Percentiles rank a stretch among this genome's conserved stretches.
Conservation (phyloP, 257 asterid species). For the Fraxinus anomala region DNA sequence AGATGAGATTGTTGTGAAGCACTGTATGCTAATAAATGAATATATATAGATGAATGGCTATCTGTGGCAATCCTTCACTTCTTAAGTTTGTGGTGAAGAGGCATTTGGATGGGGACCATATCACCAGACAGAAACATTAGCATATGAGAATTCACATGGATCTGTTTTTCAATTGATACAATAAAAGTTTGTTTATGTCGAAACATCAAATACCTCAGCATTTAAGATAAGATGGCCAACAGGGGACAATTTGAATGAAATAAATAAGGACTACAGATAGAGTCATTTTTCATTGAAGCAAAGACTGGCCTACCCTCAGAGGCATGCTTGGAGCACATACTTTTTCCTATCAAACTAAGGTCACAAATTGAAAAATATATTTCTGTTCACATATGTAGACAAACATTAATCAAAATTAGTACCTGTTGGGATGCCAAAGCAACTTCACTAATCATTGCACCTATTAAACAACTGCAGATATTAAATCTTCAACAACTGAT, state of each 20-base stretch:
- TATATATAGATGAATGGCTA: not conserved
- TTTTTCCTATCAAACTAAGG: not conserved
- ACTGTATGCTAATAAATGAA: not conserved
- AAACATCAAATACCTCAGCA: not conserved
- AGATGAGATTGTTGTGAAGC: not conserved
- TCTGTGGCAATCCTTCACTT: not conserved
- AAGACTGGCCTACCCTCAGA: not conserved
- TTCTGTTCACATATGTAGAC: not conserved
- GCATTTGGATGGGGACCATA: not conserved
- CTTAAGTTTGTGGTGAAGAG: not conserved
- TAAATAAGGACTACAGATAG: not conserved
- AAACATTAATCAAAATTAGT: not conserved
- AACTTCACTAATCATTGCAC: not conserved
- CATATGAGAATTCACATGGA: constrained; percentile 4
- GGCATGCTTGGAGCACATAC: not conserved
- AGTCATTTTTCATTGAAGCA: not conserved
- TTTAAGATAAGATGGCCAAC: constrained; percentile 2
- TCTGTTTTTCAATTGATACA: not conserved
- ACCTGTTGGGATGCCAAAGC: not conserved
- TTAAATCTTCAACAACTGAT: not conserved
- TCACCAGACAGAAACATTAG: not conserved
- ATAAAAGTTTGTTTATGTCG: not conserved
- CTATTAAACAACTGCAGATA: not conserved
- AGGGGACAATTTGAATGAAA: not conserved
- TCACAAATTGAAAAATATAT: not conserved